Percentiles rank a stretch among this genome's conserved stretches.
Evolutionary conservation across 305 asterid genomes (phyloP).

Genomic region (Fraxinus albicans): DNA sequence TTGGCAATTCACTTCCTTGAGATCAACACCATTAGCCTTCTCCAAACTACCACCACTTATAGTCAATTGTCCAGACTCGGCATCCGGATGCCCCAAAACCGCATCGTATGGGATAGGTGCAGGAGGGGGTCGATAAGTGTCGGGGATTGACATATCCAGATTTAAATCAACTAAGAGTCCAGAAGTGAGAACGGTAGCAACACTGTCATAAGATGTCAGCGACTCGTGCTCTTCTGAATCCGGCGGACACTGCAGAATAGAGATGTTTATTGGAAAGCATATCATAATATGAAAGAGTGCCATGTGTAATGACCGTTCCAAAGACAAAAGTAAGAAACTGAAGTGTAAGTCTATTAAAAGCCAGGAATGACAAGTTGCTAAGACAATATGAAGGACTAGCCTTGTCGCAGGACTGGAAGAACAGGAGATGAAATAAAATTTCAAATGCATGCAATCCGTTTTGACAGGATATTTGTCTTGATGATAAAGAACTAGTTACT

Average conservation of each 20-base stretch:
- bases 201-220: constrained; percentile 50
- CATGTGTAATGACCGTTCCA: neutral
- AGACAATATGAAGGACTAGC: neutral
- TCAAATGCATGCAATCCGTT: neutral
- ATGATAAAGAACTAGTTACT: neutral
- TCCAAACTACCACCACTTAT: constrained; percentile 22
- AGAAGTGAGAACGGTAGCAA: constrained; percentile 38
- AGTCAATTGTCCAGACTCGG: constrained; percentile 32
- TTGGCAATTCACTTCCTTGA: constrained; percentile 39
- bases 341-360: neutral
- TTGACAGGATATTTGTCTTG: neutral
- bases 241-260: constrained; percentile 56
- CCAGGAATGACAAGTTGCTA: neutral
- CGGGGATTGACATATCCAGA: constrained; percentile 65
- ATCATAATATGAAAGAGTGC: neutral
- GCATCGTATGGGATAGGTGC: constrained; percentile 75
- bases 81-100: constrained; percentile 45
- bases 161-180: constrained; percentile 59
- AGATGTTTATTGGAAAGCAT: neutral
- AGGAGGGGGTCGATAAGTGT: constrained; percentile 71
- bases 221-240: constrained; percentile 62
- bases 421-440: neutral
- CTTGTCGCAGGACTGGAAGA: neutral
- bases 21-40: constrained; percentile 21
- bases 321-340: neutral